These are phyloP conservation scores for Tubosaeta sp. DNA, from an alignment of 768 basidiomycete species.

Conservation along the genomic window DNA sequence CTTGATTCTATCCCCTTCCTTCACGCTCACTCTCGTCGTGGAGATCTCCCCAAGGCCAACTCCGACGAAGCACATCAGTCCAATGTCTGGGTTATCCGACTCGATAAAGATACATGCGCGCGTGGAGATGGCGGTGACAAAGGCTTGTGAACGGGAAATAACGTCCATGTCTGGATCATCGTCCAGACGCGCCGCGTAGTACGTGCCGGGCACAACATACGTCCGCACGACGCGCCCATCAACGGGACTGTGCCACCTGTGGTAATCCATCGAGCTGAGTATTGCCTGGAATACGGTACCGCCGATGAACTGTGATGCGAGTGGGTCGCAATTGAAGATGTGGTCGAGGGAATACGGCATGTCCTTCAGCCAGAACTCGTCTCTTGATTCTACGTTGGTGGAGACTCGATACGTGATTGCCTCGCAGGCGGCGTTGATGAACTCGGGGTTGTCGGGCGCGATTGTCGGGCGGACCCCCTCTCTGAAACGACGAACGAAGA, in stretches of 20 bases:
- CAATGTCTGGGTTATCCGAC: slow-evolving; percentile 49
- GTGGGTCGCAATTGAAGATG: slow-evolving; percentile 45
- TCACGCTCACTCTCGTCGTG: slow-evolving; percentile 50
- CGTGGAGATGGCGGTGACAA: slow-evolving; percentile 46
- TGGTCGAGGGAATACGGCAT: slow-evolving; percentile 56
- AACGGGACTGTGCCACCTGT: slow-evolving; percentile 62
- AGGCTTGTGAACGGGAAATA: slow-evolving; percentile 25
- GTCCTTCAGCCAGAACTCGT: slow-evolving; percentile 59
- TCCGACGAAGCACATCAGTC: slow-evolving; percentile 54
- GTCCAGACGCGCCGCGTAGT: slow-evolving; percentile 39
- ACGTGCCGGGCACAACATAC: slow-evolving; percentile 47
- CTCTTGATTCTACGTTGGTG: slow-evolving; percentile 35
- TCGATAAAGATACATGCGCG: slow-evolving; percentile 57
- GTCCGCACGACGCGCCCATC: slow-evolving; percentile 39
- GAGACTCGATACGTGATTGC: slow-evolving; percentile 43
- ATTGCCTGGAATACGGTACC: slow-evolving; percentile 57
- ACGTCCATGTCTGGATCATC: slow-evolving; percentile 25
- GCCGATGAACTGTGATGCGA: slow-evolving; percentile 41
- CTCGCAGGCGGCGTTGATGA: slow-evolving; percentile 54
- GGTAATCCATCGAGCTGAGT: slow-evolving; percentile 51
- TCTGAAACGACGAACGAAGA: slow-evolving; percentile 48
- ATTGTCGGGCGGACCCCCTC: slow-evolving; percentile 38
- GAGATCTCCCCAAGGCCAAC: slow-evolving; percentile 64
- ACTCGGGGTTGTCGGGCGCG: slow-evolving; percentile 17
- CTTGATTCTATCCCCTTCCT: slow-evolving; percentile 39